phyloP scores from a whole-genome alignment of 2,329 filamentous ascomycete species.

The Raffaelea ambrosiae region DNA sequence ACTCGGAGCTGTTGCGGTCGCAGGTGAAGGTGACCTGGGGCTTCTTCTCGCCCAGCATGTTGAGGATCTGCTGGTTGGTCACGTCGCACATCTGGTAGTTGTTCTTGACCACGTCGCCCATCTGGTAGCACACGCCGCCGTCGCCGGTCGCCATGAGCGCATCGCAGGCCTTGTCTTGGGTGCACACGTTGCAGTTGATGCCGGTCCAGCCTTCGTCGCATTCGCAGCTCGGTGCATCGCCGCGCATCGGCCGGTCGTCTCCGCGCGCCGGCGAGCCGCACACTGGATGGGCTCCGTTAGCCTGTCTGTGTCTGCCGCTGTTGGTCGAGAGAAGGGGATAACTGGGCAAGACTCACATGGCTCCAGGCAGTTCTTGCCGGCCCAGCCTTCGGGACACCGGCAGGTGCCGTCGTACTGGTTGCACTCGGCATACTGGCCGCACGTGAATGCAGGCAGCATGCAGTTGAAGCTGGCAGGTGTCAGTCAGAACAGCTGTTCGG shows the following conservation, averaged over 20 bases:
- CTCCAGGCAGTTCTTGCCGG: slow-evolving; percentile 84
- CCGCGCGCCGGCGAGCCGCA: slow-evolving; percentile 84
- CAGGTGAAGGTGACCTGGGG: slow-evolving; percentile 95
- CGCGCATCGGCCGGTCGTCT: slow-evolving; percentile 67
- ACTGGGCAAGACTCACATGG: slow-evolving; percentile 46
- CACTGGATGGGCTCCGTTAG: too few relatives aligned
- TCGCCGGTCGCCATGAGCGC: slow-evolving; percentile 76
- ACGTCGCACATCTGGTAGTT: slow-evolving; percentile 98
- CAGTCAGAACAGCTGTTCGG: too few relatives aligned
- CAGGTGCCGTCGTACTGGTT: slow-evolving; percentile 90
- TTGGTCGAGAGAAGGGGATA: neutral
- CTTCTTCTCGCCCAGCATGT: slow-evolving; percentile 73
- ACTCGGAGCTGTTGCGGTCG: slow-evolving; percentile 62
- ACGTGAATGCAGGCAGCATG: slow-evolving; percentile 83
- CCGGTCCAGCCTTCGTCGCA: slow-evolving; percentile 93
- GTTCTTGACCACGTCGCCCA: slow-evolving; percentile 82
- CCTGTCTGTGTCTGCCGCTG: too few relatives aligned
- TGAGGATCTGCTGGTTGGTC: slow-evolving; percentile 87
- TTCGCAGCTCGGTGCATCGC: slow-evolving; percentile 53
- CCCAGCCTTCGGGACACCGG: slow-evolving; percentile 83
- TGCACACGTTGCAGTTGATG: slow-evolving; percentile 97
- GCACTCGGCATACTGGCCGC: slow-evolving; percentile 83
- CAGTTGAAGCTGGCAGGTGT: slow-evolving; percentile 75
- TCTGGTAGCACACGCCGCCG: slow-evolving; percentile 84
- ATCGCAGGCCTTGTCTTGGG: slow-evolving; percentile 73